Conservation (phyloP, 352 stramenopile genomes). For the Pilasporangium apinafurcum region DNA sequence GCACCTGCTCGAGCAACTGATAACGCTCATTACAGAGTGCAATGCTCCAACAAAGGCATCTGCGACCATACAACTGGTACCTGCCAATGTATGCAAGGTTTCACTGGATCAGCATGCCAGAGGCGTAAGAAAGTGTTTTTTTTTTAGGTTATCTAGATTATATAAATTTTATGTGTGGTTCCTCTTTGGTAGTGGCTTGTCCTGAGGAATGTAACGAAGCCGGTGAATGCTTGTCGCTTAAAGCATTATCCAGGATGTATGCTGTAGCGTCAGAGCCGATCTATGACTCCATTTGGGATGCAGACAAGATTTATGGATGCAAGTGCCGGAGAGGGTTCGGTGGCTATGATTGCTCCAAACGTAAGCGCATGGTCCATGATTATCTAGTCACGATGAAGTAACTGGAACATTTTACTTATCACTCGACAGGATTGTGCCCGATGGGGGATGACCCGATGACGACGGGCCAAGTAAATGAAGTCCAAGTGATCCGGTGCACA, state of each 20-base stretch:
- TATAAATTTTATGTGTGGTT: background rate
- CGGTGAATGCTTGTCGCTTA: slow-evolving; percentile 65
- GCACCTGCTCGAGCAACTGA: slow-evolving; percentile 39
- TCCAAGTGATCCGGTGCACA: slow-evolving; percentile 78
- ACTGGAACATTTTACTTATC: background rate
- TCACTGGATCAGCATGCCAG: slow-evolving; percentile 63
- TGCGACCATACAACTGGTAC: slow-evolving; percentile 44
- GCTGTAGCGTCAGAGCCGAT: slow-evolving; percentile 40
- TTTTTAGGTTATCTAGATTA: background rate
- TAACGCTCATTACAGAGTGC: slow-evolving; percentile 51
- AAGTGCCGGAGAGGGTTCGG: slow-evolving; percentile 75
- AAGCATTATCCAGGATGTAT: slow-evolving; percentile 35
- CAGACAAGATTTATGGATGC: slow-evolving; percentile 84
- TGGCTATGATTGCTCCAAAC: slow-evolving; percentile 80
- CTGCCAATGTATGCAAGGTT: slow-evolving; percentile 64
- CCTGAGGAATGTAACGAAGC: slow-evolving; percentile 26
- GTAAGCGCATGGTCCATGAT: slow-evolving; percentile 9
- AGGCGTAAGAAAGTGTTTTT: slow-evolving; percentile 24
- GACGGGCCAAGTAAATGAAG: slow-evolving; percentile 75
- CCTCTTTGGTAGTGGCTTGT: slow-evolving; percentile 50
- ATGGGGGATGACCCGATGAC: slow-evolving; percentile 85
- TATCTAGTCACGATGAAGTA: background rate
- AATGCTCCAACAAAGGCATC: slow-evolving; percentile 74
- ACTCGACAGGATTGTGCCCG: slow-evolving; percentile 55
- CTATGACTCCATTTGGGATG: slow-evolving; percentile 56